Conservation (phyloP, 2,329 filamentous ascomycete genomes). For the Ophiostoma ips region DNA sequence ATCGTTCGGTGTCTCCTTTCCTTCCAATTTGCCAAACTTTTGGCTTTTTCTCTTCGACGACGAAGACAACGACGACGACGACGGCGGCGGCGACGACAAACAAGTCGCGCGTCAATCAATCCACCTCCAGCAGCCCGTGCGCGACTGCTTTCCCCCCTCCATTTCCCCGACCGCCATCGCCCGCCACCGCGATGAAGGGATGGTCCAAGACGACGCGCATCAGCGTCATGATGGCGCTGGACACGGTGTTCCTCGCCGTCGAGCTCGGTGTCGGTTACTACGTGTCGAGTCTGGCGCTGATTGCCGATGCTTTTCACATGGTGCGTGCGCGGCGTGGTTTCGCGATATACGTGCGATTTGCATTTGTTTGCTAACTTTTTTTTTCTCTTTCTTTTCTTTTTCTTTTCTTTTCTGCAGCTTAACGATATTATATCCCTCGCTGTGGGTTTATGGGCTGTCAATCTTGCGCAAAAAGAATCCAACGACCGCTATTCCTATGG, state of each 20-base stretch:
- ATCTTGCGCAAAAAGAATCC: conserved; percentile 67
- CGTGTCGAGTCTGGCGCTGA: conserved; percentile 81
- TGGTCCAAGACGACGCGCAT: conserved; percentile 91
- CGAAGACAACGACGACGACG: too few relatives aligned
- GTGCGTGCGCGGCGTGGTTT: too few relatives aligned
- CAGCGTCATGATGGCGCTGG: conserved; percentile 81
- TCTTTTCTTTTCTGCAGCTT: too few relatives aligned
- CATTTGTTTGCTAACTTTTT: background rate
- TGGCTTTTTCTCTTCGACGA: too few relatives aligned
- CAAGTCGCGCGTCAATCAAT: too few relatives aligned
- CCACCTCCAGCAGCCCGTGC: too few relatives aligned
- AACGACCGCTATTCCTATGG: conserved; percentile 94
- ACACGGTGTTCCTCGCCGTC: conserved; percentile 77
- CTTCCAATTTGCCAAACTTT: too few relatives aligned
- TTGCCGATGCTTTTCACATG: conserved; percentile 98
- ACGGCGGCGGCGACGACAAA: too few relatives aligned
- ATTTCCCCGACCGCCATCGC: background rate
- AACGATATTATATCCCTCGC: conserved; percentile 94
- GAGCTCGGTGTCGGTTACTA: conserved; percentile 77
- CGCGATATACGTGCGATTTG: too few relatives aligned
- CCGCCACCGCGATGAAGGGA: conserved; percentile 28
- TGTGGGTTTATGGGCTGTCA: conserved; percentile 91
- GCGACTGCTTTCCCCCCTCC: too few relatives aligned
- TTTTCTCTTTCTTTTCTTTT: too few relatives aligned
- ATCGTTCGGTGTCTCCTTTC: too few relatives aligned